Evolutionary conservation across 2,329 filamentous ascomycete genomes (phyloP).

Genomic region (Fusarium drepaniforme): DNA sequence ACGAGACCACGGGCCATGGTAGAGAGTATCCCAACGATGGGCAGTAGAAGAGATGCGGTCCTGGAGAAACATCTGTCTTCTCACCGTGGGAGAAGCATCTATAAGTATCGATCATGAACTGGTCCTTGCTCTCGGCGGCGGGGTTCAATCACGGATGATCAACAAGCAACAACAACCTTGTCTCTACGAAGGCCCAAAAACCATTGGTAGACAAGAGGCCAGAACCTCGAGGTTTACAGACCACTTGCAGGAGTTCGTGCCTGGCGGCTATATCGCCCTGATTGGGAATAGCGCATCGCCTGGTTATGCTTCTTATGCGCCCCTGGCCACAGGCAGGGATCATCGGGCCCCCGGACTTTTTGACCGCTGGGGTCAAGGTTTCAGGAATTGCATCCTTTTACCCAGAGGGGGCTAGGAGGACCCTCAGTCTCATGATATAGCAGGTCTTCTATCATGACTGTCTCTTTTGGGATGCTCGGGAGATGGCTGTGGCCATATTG

Average conservation of each 20-base stretch:
- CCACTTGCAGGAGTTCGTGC: neutral
- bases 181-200: neutral
- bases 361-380: neutral
- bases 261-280: neutral
- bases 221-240: neutral
- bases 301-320: neutral
- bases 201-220: neutral
- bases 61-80: neutral
- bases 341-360: neutral
- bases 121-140: neutral
- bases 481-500: neutral
- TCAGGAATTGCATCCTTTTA: neutral
- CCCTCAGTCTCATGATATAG: neutral
- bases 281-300: neutral
- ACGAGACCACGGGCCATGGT: conserved; percentile 33
- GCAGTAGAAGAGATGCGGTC: neutral
- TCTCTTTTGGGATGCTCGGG: neutral
- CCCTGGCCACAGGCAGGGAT: neutral
- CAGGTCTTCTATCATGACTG: neutral
- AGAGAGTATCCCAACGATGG: neutral
- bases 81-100: neutral
- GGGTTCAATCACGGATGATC: neutral
- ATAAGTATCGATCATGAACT: neutral
- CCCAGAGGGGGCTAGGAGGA: neutral
- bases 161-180: neutral